Conservation (phyloP, 441 rosid genomes). For the Jatropha multifida region DNA sequence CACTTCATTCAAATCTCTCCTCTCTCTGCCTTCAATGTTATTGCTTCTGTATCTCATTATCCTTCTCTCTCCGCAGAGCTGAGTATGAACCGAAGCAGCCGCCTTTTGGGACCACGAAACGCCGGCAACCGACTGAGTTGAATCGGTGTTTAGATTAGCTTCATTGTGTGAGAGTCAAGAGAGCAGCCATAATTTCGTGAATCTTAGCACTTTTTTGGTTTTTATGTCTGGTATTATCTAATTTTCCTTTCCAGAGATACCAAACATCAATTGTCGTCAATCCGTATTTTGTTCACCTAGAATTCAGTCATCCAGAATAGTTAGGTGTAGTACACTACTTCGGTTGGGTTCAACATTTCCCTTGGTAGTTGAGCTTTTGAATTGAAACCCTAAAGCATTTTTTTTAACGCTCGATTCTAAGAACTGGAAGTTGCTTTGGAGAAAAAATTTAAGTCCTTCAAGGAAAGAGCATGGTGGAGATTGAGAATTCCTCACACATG, state of each 20-base stretch:
- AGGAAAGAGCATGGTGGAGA: constrained; percentile 32
- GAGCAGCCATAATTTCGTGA: neutral
- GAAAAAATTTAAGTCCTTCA: neutral
- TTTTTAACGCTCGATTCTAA: neutral
- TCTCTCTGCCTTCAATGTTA: constrained; percentile 10
- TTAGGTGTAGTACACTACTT: constrained; percentile 5
- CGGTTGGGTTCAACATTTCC: constrained; percentile 4
- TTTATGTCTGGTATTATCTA: neutral
- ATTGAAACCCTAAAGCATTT: constrained; percentile 14
- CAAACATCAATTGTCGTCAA: constrained; percentile 5
- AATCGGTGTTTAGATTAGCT: constrained; percentile 18
- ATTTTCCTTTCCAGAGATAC: neutral
- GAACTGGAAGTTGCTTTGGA: no score
- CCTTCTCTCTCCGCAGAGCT: neutral
- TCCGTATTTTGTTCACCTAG: constrained; percentile 7
- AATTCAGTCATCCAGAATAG: constrained; percentile 7
- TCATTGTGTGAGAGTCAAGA: neutral
- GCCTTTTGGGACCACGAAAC: constrained; percentile 38
- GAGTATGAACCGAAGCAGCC: constrained; percentile 35
- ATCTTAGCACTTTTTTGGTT: neutral
- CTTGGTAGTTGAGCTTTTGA: constrained; percentile 9
- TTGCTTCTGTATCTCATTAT: neutral
- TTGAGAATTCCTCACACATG: constrained; percentile 40
- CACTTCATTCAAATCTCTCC: constrained; percentile 19
- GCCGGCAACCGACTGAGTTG: constrained; percentile 28